These are phyloP conservation scores for Tulasnella calospora DNA, from an alignment of 768 basidiomycete species.

Conservation along the genomic window DNA sequence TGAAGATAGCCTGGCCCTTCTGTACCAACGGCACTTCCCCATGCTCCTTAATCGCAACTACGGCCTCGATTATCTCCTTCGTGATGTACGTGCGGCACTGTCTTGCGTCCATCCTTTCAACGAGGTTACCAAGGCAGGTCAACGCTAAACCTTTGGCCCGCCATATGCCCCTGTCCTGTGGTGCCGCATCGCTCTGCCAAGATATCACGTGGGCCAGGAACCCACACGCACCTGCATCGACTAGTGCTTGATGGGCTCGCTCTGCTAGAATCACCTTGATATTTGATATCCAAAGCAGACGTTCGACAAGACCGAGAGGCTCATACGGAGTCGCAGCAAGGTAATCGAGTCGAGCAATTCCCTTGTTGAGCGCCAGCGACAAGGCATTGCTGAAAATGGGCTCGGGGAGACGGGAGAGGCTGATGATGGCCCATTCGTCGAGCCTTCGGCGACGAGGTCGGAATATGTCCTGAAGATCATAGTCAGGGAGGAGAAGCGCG, in stretches of 20 bases:
- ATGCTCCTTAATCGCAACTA: not conserved
- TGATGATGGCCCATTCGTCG: not conserved
- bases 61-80: not conserved
- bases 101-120: not conserved
- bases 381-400: not conserved
- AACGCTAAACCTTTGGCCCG: not conserved
- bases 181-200: not conserved
- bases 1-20: not conserved
- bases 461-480: not conserved
- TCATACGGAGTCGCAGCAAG: not conserved
- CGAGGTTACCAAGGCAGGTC: not conserved
- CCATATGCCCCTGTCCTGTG: not conserved
- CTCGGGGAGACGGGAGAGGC: not conserved
- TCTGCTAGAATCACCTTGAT: not conserved
- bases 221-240: not conserved
- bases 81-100: not conserved
- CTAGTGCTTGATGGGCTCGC: not conserved
- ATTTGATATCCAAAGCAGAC: not conserved
- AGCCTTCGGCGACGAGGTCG: not conserved
- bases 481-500: not conserved
- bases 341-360: not conserved
- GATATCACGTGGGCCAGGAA: not conserved
- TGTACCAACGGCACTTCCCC: not conserved
- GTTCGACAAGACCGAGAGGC: not conserved
- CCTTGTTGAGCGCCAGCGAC: not conserved